Conservation (phyloP, 1,284 basidiomycete genomes). For the Ustilago crameri region DNA sequence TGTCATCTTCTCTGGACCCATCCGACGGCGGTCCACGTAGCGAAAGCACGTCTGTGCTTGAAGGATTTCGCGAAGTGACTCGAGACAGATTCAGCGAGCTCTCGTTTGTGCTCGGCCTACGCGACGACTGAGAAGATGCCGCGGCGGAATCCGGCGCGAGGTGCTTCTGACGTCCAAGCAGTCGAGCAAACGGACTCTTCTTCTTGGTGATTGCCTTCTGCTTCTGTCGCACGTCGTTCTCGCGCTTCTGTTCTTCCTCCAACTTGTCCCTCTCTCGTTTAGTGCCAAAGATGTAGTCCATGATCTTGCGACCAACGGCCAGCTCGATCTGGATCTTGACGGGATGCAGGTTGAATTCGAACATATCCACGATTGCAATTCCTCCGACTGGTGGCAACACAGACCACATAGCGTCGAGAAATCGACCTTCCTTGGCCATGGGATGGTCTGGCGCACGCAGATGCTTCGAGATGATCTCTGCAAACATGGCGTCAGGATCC, state of each 20-base stretch:
- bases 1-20: conserved; percentile 28
- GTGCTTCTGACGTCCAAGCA: conserved; percentile 30
- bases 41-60: conserved; percentile 19
- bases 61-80: conserved; percentile 7
- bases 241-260: conserved; percentile 46
- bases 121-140: conserved; percentile 6
- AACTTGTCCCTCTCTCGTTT: conserved; percentile 50
- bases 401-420: conserved; percentile 61
- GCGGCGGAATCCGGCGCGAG: conserved; percentile 6
- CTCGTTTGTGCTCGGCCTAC: conserved; percentile 9
- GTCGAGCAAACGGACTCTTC: conserved; percentile 45
- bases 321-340: conserved; percentile 79
- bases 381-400: conserved; percentile 80
- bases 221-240: conserved; percentile 14
- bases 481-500: conserved; percentile 82
- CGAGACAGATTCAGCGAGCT: conserved; percentile 21
- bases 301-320: conserved; percentile 81
- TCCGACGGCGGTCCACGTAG: conserved; percentile 24
- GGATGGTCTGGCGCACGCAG: conserved; percentile 41
- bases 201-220: conserved; percentile 24
- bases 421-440: conserved; percentile 60
- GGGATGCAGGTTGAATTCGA: conserved; percentile 85
- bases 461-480: conserved; percentile 84
- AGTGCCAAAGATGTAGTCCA: conserved; percentile 83
- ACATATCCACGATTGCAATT: conserved; percentile 87